Conservation (phyloP, 140 eudicot genomes). For the Erigeron philadelphicus region DNA sequence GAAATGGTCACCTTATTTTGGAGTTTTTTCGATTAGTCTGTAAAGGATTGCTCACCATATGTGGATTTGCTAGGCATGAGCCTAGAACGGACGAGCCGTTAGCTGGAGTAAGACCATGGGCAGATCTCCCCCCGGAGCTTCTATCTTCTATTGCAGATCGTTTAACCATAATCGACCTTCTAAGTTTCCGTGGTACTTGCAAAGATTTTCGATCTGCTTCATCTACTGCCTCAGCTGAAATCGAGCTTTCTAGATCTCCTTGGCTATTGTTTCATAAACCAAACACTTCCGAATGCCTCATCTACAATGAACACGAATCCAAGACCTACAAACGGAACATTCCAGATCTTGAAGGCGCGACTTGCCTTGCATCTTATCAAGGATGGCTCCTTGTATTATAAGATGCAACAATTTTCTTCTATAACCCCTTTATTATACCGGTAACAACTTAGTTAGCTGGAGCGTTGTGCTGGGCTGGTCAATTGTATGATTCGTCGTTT, state of each 20-base stretch:
- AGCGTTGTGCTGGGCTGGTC: no score
- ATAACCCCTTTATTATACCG: constrained; percentile 26
- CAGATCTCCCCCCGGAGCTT: constrained; percentile 32
- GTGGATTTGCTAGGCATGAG: background rate
- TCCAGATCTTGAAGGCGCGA: constrained; percentile 24
- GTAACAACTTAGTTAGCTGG: no score
- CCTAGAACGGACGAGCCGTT: background rate
- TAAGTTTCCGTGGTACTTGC: constrained; percentile 37
- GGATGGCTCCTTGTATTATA: constrained; percentile 38
- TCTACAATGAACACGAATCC: background rate
- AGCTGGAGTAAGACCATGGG: constrained; percentile 16
- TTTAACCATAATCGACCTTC: constrained; percentile 26
- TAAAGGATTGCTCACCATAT: no score
- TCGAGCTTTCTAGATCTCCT: background rate
- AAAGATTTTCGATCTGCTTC: constrained; percentile 33
- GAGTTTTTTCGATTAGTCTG: no score
- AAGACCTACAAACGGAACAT: constrained; percentile 22
- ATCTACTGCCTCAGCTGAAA: constrained; percentile 21
- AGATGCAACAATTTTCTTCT: constrained; percentile 24
- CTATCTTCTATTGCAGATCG: constrained; percentile 25
- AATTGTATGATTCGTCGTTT: no score
- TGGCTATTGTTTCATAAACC: constrained; percentile 26
- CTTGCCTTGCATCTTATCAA: constrained; percentile 34
- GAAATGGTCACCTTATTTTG: no score
- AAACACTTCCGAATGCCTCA: constrained; percentile 5